These are phyloP conservation scores for Aspergillus fructus DNA, from an alignment of 2,329 filamentous ascomycete genomes.

Conservation along the genomic window DNA sequence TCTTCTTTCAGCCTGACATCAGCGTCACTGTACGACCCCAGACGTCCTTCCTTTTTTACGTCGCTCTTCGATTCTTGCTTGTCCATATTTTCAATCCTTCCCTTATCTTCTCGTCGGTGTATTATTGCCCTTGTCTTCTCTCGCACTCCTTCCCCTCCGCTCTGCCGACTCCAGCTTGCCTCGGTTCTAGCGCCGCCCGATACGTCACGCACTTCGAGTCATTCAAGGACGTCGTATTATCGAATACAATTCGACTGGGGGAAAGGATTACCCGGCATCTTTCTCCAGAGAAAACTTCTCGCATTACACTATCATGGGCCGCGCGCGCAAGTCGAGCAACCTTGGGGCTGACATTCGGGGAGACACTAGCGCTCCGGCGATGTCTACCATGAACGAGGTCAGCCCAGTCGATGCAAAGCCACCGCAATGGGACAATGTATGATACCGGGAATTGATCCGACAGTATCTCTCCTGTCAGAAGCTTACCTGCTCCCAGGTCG, in stretches of 20 bases:
- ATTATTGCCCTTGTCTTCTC: neutral
- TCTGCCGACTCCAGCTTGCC: neutral
- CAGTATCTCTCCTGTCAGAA: constrained; percentile 4
- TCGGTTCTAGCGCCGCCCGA: neutral
- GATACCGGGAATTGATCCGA: neutral
- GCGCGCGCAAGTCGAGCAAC: constrained; percentile 44
- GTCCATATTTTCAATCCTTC: neutral
- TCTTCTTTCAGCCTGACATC: constrained; percentile 7
- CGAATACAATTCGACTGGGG: neutral
- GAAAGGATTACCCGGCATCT: neutral
- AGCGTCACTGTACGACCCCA: constrained; percentile 4
- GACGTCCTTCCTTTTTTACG: neutral
- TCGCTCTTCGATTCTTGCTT: constrained; percentile 1
- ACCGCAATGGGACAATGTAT: constrained; percentile 32
- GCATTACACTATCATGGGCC: constrained; percentile 30
- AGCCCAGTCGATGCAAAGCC: constrained; percentile 32
- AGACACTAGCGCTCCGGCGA: constrained; percentile 47
- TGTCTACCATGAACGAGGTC: constrained; percentile 45
- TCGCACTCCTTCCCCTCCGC: neutral
- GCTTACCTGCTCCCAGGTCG: constrained; percentile 18
- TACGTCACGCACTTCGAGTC: neutral
- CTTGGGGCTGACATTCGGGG: constrained; percentile 49
- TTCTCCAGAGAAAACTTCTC: neutral
- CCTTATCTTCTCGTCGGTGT: neutral
- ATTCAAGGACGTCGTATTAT: neutral